Percentiles rank a stretch among this genome's conserved stretches.
Evolutionary conservation across 139 green algal genomes (phyloP).

Genomic region (Parachlorella kessleri): DNA sequence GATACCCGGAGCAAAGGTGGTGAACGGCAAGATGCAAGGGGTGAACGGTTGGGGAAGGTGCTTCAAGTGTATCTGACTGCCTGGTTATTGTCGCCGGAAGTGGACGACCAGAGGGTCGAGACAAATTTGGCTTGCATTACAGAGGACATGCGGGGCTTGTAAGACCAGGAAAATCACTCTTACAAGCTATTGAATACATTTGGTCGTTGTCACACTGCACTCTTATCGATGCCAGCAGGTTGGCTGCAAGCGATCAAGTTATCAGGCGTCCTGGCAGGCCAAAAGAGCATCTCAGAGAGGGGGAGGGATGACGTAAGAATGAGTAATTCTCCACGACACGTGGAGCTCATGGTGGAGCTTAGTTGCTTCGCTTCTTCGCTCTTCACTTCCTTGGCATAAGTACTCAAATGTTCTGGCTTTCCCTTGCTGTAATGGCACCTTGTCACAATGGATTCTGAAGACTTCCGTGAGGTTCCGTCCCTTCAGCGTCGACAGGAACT

Average conservation of each 20-base stretch:
- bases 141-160: slow-evolving; percentile 29
- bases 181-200: background rate
- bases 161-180: background rate
- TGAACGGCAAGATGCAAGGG: background rate
- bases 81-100: slow-evolving; percentile 30
- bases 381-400: too few species aligned
- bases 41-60: background rate
- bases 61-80: slow-evolving; percentile 37
- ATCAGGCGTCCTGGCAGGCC: background rate
- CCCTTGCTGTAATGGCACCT: too few species aligned
- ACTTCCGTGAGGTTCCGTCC: too few species aligned
- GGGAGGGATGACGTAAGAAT: too few species aligned
- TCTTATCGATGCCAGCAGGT: background rate
- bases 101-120: slow-evolving; percentile 21
- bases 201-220: background rate
- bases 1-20: background rate
- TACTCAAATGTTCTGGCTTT: too few species aligned
- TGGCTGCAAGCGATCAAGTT: background rate
- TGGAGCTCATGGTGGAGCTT: too few species aligned
- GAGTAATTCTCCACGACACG: too few species aligned
- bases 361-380: too few species aligned
- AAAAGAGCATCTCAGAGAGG: too few species aligned
- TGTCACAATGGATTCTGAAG: too few species aligned
- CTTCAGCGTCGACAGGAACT: background rate
- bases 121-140: slow-evolving; percentile 7